Percentiles rank a stretch among this genome's conserved stretches.
phyloP scores from a whole-genome alignment of 139 green algal genomes.

The Zygnema circumcarinatum region DNA sequence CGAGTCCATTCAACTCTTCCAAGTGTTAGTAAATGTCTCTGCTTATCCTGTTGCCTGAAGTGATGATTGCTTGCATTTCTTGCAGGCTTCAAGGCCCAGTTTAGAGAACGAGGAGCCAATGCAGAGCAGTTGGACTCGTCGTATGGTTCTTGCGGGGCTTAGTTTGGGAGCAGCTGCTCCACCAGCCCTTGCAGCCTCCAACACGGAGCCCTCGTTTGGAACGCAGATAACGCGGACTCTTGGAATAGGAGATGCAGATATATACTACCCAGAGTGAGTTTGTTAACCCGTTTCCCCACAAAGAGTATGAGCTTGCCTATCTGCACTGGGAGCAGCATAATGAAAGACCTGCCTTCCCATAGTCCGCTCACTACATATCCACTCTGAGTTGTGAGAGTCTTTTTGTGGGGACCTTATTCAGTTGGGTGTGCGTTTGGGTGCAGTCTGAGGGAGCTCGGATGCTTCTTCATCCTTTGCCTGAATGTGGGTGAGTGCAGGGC shows the following conservation, averaged over 20 bases:
- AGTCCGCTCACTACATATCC: too few species aligned
- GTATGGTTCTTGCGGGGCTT: not conserved
- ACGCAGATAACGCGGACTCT: constrained; percentile 28
- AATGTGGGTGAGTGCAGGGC: not conserved
- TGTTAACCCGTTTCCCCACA: not conserved
- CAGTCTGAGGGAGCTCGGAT: not conserved
- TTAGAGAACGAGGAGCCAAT: not conserved
- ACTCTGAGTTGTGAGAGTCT: too few species aligned
- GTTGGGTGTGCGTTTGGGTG: not conserved
- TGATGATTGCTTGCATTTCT: too few species aligned
- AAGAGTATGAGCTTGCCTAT: too few species aligned
- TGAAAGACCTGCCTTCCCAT: too few species aligned
- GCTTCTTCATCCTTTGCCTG: not conserved
- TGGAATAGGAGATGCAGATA: constrained; percentile 42
- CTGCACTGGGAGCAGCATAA: too few species aligned
- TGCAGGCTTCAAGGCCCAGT: too few species aligned
- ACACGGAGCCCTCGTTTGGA: not conserved
- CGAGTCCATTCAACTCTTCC: too few species aligned
- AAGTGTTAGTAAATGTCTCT: too few species aligned
- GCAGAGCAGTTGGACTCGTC: not conserved
- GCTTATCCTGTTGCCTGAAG: too few species aligned
- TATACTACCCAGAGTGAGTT: constrained; percentile 44
- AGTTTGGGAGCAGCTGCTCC: constrained; percentile 1
- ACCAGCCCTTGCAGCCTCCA: not conserved
- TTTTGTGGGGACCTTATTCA: not conserved